Evolutionary conservation across 2,329 filamentous ascomycete genomes (phyloP).

Genomic region (Neonectria faginata): DNA sequence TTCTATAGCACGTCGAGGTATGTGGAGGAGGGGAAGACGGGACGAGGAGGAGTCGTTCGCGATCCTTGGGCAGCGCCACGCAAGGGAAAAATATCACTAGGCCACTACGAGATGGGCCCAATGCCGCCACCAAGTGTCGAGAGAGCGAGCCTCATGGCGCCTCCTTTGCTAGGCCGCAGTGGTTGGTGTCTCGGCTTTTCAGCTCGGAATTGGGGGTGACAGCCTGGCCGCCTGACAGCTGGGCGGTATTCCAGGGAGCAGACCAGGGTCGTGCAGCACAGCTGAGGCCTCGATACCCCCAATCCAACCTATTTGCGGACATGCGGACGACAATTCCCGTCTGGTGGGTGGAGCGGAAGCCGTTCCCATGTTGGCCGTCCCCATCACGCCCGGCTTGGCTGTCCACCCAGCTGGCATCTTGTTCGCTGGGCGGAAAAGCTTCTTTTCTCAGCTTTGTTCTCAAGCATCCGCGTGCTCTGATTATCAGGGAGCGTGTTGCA

Average conservation of each 20-base stretch:
- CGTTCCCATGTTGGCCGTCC: neutral
- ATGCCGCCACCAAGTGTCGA: slow-evolving; percentile 1
- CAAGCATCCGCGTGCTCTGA: too few relatives aligned
- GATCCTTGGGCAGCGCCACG: slow-evolving; percentile 3
- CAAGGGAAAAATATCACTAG: neutral
- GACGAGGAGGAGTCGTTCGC: neutral
- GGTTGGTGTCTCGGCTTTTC: neutral
- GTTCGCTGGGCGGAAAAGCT: neutral
- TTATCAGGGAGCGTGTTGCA: too few relatives aligned
- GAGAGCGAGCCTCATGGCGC: neutral
- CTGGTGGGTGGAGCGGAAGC: neutral
- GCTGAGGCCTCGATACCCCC: neutral
- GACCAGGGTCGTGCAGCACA: neutral
- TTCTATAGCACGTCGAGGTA: neutral
- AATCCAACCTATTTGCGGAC: neutral
- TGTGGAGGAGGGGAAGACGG: slow-evolving; percentile 1
- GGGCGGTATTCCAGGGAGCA: neutral
- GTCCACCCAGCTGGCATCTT: neutral
- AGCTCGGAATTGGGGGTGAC: neutral
- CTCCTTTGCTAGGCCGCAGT: neutral
- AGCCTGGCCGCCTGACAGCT: neutral
- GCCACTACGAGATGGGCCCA: slow-evolving; percentile 2
- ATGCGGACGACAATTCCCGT: neutral
- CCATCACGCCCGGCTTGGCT: neutral
- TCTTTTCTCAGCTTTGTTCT: neutral